Base-by-base conservation (phyloP, 225 moss, liverwort and hornwort genomes). In the Pseudisothecium myosuroides region DNA sequence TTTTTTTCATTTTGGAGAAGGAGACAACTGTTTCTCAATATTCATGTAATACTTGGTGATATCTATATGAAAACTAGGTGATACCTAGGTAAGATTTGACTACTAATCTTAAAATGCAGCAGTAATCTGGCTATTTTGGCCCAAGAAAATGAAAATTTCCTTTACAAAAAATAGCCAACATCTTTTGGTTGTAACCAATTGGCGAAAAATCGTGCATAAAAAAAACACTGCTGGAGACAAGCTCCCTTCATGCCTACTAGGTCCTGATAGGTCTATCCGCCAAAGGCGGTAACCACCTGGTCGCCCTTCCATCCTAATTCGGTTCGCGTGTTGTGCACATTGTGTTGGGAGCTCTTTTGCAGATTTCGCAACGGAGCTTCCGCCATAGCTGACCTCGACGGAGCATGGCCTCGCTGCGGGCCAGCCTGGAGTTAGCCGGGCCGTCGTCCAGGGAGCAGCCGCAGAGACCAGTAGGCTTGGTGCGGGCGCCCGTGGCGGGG, bases 361-460 rank as follows among this genome's bases (percentile, higher is more conserved):
- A 86, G 85, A 80, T 39, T 88, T 85, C 58, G 47, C 65, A 32
- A 56, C 64, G 27, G 43, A 59, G 52, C 71, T 67, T 68, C 84
- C 63, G 88, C 89, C 90, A 89, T 84, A 89, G 89, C 89, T 67
- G 47, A 32, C 68, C 84, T 67, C 65, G 80, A 62, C 65, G 45
- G 59, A 74, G 83, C 76, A 94, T 94, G 94, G 91, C 92, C 86
- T 89, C 83, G 55, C 90, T 92, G 85, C 89, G 84, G 85, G 88
- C 91, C 39, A 86, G 32, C 86, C 89, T 93, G 80, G 91, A 80
- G 68, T 41, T 91, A 23, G 89, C 92, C 59, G 89, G 91, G 77
- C 82, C 91, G 17, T 90, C 92, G 59, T 86, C 90, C 6, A 56
- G 84, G 85, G 85, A 76, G 55, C 89, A 89, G 62, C 90, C 92